These are phyloP conservation scores for Mrakia hoshinonis DNA, from an alignment of 768 basidiomycete genomes.

Conservation along the genomic window DNA sequence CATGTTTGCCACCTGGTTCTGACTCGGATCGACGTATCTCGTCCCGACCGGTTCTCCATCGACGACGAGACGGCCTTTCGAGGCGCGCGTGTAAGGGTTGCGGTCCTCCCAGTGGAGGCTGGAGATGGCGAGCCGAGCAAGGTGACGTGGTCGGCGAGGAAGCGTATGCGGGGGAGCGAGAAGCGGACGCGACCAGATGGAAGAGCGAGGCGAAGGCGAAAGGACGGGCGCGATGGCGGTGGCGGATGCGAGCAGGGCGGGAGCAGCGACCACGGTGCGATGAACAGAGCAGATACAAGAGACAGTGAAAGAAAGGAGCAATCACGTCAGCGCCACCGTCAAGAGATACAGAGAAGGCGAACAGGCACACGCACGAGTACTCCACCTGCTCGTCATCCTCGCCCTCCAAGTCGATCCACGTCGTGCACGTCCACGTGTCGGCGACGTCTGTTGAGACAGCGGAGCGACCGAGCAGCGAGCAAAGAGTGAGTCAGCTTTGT, in stretches of 20 bases:
- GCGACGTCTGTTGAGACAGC: neutral
- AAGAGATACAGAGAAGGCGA: neutral
- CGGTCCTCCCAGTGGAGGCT: conserved; percentile 5
- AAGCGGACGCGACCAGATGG: too few species aligned
- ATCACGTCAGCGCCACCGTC: too few species aligned
- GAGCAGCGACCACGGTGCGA: too few species aligned
- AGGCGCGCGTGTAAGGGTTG: neutral
- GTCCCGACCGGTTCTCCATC: neutral
- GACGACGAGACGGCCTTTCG: neutral
- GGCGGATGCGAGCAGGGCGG: neutral
- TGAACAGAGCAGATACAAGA: too few species aligned
- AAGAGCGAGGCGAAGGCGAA: too few species aligned
- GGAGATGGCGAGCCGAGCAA: too few species aligned
- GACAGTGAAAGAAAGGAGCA: too few species aligned
- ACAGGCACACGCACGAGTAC: neutral
- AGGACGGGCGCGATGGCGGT: too few species aligned
- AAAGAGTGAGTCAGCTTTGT: neutral
- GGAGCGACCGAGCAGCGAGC: neutral
- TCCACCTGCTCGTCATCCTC: neutral
- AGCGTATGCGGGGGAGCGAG: too few species aligned
- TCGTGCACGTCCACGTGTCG: neutral
- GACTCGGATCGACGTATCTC: neutral
- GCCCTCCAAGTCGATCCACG: neutral
- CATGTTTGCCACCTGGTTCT: neutral
- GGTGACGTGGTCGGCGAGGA: too few species aligned